phyloP scores from a whole-genome alignment of 2,329 filamentous ascomycete species.

The Sphaerostilbella broomeana region DNA sequence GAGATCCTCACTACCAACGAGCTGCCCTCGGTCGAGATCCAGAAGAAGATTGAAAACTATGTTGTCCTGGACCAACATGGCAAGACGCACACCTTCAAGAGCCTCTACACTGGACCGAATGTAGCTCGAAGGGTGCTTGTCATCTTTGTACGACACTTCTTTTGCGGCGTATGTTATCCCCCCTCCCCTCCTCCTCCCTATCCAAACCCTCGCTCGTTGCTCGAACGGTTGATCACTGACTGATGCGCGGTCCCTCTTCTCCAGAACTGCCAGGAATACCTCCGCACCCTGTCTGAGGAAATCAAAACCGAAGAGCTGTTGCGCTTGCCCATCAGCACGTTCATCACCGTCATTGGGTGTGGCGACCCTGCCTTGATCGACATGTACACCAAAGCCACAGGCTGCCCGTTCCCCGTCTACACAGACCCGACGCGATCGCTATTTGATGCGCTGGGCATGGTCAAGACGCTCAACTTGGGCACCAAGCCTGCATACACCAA shows the following conservation, averaged over 20 bases:
- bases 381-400: constrained; percentile 55
- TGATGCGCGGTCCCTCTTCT: no score
- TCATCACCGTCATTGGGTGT: constrained; percentile 65
- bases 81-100: constrained; percentile 54
- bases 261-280: constrained; percentile 71
- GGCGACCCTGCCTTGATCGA: constrained; percentile 62
- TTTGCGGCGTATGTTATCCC: constrained; percentile 59
- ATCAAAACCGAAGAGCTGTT: constrained; percentile 48
- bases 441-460: constrained; percentile 64
- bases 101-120: constrained; percentile 51
- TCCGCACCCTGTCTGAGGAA: constrained; percentile 53
- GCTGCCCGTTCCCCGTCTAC: constrained; percentile 68
- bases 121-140: constrained; percentile 54
- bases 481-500: constrained; percentile 57
- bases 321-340: constrained; percentile 48
- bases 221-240: constrained; percentile 12
- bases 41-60: constrained; percentile 48
- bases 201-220: constrained; percentile 8
- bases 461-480: constrained; percentile 55
- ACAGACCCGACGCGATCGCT: constrained; percentile 63
- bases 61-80: constrained; percentile 56
- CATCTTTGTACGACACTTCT: constrained; percentile 74
- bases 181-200: background rate
- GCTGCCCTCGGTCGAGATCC: constrained; percentile 42
- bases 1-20: constrained; percentile 50